Evolutionary conservation across 768 basidiomycete species (phyloP), one percentile per base, ranked within the genome.

Genomic region (Epithele typhae): DNA sequence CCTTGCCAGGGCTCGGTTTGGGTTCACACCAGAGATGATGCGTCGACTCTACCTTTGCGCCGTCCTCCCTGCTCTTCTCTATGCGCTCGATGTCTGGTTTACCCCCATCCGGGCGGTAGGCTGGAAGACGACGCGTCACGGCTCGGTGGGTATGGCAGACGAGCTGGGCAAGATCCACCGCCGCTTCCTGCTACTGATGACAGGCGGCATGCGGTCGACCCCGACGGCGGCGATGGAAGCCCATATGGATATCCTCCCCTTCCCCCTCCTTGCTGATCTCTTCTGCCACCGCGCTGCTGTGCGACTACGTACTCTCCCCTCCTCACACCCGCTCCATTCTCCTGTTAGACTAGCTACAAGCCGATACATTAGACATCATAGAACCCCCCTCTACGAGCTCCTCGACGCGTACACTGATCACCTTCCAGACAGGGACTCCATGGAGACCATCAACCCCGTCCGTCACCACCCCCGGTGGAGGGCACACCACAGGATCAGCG

Each of bases 41-140:
- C 24, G 59, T 14, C 38, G 49, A n/a, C 43, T 64, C 21, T 70
- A 65, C 40, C 37, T 58, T 0, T 30, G 55, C 0, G 50, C 59
- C 0, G 55, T 54, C 0, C 33, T 62, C 1, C 63, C 66, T 0
- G 57, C 54, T 19, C 64, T 67, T 49, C 46, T 63, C 23, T 69
- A 68, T 41, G 60, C 57, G 8, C 21, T 25, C 15, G 39, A 32
- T 40, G 35, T 40, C 7, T 9, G 24, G 15, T 9, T 41, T 6
- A 5, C n/a, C 2, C 38, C 38, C 2, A 15, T 21, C 2, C 23
- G 35, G 3, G 8, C 9, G 14, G 5, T 15, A 18, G 15, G 9
- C 9, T n/a, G 40, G 12, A 15, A 18, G n/a, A 8, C 5, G 18
- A 14, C 10, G n/a, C n/a, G 9, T 8, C 15, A 10, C 25, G 37